A percentile compares a stretch with the other conserved stretches of the same genome.
Conservation (phyloP, 2,329 filamentous ascomycete species). For the Xylaria digitata region DNA sequence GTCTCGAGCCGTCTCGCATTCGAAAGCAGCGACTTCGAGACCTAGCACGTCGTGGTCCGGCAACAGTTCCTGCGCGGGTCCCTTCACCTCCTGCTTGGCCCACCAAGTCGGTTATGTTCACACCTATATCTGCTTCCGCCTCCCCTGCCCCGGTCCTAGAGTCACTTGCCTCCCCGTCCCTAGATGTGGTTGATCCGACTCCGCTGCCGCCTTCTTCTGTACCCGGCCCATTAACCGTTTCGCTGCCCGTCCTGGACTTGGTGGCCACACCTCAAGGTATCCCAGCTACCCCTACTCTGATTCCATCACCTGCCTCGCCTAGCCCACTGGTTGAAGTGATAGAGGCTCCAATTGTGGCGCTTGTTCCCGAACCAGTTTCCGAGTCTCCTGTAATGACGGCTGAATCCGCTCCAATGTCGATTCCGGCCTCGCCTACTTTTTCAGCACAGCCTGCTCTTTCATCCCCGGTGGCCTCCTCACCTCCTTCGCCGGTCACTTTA, state of each 20-base stretch:
- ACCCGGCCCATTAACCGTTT: neutral
- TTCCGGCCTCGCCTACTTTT: neutral
- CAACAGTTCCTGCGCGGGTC: neutral
- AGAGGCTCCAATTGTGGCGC: neutral
- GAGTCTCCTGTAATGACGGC: neutral
- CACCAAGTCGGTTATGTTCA: conserved; percentile 1
- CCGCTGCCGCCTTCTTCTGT: neutral
- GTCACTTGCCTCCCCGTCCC: neutral
- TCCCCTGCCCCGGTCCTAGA: neutral
- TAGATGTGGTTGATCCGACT: neutral
- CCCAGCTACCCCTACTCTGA: neutral
- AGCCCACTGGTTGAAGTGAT: neutral
- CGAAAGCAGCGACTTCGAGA: conserved; percentile 11
- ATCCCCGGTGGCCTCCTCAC: neutral
- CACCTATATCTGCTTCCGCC: conserved; percentile 1
- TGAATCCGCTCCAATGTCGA: neutral
- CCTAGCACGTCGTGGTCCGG: neutral
- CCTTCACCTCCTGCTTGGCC: neutral
- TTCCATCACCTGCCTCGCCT: neutral
- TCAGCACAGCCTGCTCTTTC: no score
- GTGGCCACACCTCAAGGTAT: neutral
- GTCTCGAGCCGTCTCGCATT: neutral
- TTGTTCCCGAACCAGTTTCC: neutral
- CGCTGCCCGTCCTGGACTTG: neutral
- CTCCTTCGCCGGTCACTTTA: neutral